These are phyloP conservation scores for Oxalis stricta DNA, from an alignment of 441 rosid genomes.

Conservation along the genomic window DNA sequence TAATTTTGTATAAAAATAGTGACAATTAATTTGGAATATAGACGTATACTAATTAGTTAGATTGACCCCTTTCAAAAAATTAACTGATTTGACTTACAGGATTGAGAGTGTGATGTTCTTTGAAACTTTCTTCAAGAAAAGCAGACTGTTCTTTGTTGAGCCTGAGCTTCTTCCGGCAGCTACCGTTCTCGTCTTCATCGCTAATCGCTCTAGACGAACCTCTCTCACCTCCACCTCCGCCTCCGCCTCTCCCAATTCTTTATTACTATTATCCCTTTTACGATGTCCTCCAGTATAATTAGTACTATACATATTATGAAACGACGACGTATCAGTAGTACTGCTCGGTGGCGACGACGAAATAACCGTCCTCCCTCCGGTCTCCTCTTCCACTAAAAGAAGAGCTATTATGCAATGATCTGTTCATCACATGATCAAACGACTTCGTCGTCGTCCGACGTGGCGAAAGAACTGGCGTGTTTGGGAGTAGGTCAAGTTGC, in stretches of 20 bases:
- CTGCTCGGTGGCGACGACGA: conserved; percentile 45
- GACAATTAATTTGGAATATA: no score
- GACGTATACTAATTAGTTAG: no score
- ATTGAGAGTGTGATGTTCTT: conserved; percentile 82
- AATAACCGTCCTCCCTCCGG: conserved; percentile 26
- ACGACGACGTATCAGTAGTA: conserved; percentile 59
- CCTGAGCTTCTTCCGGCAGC: conserved; percentile 75
- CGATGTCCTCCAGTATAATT: conserved; percentile 24
- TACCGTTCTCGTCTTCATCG: conserved; percentile 77
- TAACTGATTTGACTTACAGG: no score
- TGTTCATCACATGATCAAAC: conserved; percentile 51
- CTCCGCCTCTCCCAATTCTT: background rate
- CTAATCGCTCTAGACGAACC: conserved; percentile 64
- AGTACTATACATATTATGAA: conserved; percentile 60
- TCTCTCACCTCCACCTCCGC: conserved; percentile 32
- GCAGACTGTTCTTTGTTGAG: conserved; percentile 88
- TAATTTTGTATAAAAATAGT: no score
- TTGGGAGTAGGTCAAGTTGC: conserved; percentile 27
- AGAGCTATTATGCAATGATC: no score
- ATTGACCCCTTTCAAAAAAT: no score
- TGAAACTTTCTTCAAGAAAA: conserved; percentile 89
- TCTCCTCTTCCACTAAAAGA: conserved; percentile 23
- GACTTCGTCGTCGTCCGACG: conserved; percentile 13
- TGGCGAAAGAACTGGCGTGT: conserved; percentile 12
- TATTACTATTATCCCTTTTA: conserved; percentile 31